Conservation (phyloP, 768 basidiomycete genomes). For the Rhizopogon vinicolor region DNA sequence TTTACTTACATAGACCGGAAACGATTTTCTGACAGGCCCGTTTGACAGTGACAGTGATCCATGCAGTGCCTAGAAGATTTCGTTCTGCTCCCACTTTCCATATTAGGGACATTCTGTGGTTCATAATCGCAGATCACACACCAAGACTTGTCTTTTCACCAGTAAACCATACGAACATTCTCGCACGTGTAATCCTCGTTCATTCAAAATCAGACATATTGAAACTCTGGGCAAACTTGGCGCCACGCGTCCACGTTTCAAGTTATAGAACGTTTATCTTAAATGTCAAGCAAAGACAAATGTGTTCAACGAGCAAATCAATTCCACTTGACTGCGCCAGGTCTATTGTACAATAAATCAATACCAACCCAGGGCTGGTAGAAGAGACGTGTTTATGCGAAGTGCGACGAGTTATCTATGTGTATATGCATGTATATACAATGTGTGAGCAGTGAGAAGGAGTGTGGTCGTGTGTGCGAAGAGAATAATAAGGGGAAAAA, state of each 20-base stretch:
- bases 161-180: neutral
- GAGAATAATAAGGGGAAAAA: neutral
- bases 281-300: neutral
- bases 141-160: neutral
- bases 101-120: neutral
- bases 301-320: slow-evolving; percentile 12
- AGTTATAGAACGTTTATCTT: neutral
- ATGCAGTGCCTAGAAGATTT: neutral
- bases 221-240: neutral
- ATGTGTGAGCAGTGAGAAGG: slow-evolving; percentile 24
- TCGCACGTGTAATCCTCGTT: neutral
- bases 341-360: slow-evolving; percentile 33
- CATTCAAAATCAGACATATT: neutral
- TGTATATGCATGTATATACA: slow-evolving; percentile 35
- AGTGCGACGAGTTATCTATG: slow-evolving; percentile 22
- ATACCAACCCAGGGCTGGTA: slow-evolving; percentile 21
- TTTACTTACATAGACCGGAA: too few species aligned
- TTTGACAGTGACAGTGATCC: neutral
- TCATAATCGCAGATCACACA: neutral
- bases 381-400: slow-evolving; percentile 22
- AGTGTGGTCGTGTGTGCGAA: slow-evolving; percentile 19
- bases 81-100: neutral
- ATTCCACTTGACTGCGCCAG: slow-evolving; percentile 16
- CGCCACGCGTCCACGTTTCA: neutral
- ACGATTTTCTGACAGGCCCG: neutral